phyloP scores from a whole-genome alignment of 176 grass and related monocot genomes.

The Oryza punctata region DNA sequence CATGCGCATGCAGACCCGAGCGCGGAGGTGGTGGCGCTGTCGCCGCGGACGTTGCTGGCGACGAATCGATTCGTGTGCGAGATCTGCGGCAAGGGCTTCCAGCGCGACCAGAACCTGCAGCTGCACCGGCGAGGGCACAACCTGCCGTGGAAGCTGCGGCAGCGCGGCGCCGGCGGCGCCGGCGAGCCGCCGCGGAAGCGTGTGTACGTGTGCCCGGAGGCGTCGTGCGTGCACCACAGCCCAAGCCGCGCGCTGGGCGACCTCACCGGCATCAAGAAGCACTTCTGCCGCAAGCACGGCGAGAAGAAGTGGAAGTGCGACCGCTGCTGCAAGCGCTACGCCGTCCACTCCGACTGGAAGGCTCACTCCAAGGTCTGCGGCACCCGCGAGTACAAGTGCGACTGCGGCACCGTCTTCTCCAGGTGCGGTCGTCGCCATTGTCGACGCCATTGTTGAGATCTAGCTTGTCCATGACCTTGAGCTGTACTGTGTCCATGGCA shows the following conservation, averaged over 20 bases:
- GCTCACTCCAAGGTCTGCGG: conserved; percentile 97
- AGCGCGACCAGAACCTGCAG: conserved; percentile 97
- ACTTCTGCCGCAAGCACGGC: conserved; percentile 78
- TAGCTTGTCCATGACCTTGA: not conserved
- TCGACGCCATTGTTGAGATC: not conserved
- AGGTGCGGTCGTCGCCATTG: conserved; percentile 41
- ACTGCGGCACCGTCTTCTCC: conserved; percentile 96
- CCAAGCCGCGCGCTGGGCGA: conserved; percentile 70
- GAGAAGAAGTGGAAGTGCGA: conserved; percentile 95
- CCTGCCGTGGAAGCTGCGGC: conserved; percentile 93
- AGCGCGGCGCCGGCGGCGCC: conserved; percentile 25
- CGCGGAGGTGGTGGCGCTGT: conserved; percentile 86
- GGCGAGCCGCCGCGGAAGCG: conserved; percentile 40
- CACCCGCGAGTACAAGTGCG: conserved; percentile 93
- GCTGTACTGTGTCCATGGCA: not conserved
- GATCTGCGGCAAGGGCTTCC: conserved; percentile 94
- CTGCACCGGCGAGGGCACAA: conserved; percentile 96
- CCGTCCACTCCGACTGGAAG: conserved; percentile 98
- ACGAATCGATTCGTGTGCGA: conserved; percentile 94
- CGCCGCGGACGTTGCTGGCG: conserved; percentile 76
- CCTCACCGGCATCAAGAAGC: conserved; percentile 85
- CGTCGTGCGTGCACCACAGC: conserved; percentile 71
- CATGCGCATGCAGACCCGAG: conserved; percentile 57
- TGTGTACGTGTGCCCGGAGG: conserved; percentile 72
- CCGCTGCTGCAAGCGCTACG: conserved; percentile 79